Evolutionary conservation across 1,284 basidiomycete species (phyloP).

Genomic region (Cyathus olla): DNA sequence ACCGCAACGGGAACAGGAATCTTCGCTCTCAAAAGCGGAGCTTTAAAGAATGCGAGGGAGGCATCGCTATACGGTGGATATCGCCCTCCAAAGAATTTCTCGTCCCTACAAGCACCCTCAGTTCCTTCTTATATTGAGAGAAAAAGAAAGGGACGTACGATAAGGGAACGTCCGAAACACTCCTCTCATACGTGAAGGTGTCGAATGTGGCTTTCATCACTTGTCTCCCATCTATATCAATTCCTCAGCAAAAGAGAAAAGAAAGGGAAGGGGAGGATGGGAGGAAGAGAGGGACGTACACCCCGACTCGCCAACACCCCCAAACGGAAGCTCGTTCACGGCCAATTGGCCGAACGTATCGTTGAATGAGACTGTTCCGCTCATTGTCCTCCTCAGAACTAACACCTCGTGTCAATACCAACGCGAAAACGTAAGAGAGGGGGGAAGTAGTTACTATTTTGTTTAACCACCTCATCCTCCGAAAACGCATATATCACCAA

Average conservation of each 20-base stretch:
- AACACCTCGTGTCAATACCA: not conserved
- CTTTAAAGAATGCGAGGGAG: constrained; percentile 27
- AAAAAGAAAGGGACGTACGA: constrained; percentile 51
- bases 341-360: constrained; percentile 60
- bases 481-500: constrained; percentile 84
- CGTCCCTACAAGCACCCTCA: constrained; percentile 60
- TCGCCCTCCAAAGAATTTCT: constrained; percentile 59
- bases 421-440: not conserved
- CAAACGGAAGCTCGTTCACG: constrained; percentile 59
- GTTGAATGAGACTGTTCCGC: constrained; percentile 65
- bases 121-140: no score
- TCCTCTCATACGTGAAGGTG: constrained; percentile 70
- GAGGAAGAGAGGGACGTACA: not conserved
- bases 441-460: constrained; percentile 54
- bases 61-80: constrained; percentile 69
- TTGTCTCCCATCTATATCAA: constrained; percentile 64
- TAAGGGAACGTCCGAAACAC: constrained; percentile 67
- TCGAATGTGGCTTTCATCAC: constrained; percentile 72
- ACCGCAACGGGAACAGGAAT: no score
- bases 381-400: constrained; percentile 57
- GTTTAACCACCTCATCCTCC: constrained; percentile 62
- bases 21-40: no score
- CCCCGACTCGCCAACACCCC: constrained; percentile 60
- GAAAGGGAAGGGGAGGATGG: not conserved
- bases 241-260: not conserved